phyloP scores from a whole-genome alignment of 768 basidiomycete species.

The Russula compacta region DNA sequence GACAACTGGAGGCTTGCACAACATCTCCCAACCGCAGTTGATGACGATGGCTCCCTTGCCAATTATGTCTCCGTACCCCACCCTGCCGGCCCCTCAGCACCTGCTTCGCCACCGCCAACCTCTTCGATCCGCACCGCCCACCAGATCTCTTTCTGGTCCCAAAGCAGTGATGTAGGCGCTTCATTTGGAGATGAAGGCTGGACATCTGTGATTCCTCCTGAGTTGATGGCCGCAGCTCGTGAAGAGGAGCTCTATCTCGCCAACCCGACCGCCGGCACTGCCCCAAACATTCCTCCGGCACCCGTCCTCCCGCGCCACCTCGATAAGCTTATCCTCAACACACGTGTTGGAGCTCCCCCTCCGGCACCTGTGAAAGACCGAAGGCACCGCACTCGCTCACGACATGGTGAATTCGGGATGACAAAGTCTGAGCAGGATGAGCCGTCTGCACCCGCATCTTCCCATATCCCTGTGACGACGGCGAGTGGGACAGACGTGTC shows the following conservation, averaged over 20 bases:
- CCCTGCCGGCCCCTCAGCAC: constrained; percentile 24
- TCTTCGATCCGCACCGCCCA: constrained; percentile 19
- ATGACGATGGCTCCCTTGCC: constrained; percentile 88
- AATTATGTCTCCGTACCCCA: constrained; percentile 79
- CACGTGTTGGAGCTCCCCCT: constrained; percentile 26
- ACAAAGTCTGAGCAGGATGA: constrained; percentile 15
- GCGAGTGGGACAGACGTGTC: constrained; percentile 28
- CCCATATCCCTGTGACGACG: constrained; percentile 26
- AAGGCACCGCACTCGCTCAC: constrained; percentile 17
- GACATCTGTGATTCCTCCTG: constrained; percentile 72
- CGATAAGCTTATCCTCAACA: constrained; percentile 88
- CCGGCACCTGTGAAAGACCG: constrained; percentile 8
- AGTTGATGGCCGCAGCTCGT: constrained; percentile 67
- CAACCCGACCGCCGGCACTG: constrained; percentile 32
- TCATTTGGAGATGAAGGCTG: constrained; percentile 39
- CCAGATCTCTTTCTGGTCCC: constrained; percentile 37
- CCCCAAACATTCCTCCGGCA: constrained; percentile 80
- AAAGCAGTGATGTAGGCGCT: constrained; percentile 21
- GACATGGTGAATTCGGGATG: constrained; percentile 14
- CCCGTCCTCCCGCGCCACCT: constrained; percentile 84
- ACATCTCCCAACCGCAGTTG: constrained; percentile 80
- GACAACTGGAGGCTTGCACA: constrained; percentile 73
- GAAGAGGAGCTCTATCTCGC: constrained; percentile 76
- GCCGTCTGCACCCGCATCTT: constrained; percentile 13
- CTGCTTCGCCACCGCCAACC: constrained; percentile 28